Evolutionary conservation across 768 basidiomycete species (phyloP), one percentile per base, ranked within the genome.

Genomic region (Boletus coccyginus): DNA sequence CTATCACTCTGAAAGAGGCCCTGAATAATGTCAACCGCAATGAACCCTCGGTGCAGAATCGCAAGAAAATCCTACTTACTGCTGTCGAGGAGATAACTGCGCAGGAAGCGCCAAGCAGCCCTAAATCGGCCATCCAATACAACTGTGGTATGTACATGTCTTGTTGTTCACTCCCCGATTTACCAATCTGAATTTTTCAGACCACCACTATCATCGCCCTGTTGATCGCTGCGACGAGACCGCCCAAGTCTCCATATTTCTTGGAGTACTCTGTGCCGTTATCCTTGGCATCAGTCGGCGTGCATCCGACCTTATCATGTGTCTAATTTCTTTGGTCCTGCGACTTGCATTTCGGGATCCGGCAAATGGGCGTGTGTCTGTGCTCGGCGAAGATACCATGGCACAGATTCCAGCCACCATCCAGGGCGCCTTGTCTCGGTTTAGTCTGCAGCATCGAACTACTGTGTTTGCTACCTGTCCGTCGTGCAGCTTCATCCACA

Each of bases 161-260:
- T n/a, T 7, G 10, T 19, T 39, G n/a, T n/a, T 40, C 8, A n/a
- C 39, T 27, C 27, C 27, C 27, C 27, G 5, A 27, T 27, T 27
- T 40, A 9, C n/a, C 11, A 40, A 40, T 40, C 8, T 7, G 17
- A 8, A 19, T n/a, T 7, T 36, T 40, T 8, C n/a, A 40, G 39
- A 40, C n/a, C 39, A 40, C 39, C 17, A 40, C 9, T 40, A 40
- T 40, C n/a, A 0, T 74, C 74, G n/a, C 31, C 27, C 38, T 14
- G 16, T 50, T 29, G 36, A 50, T 39, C 1, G 17, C 7, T 50
- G 24, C 29, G 35, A 50, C 29, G 38, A 50, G 17, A 21, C 40
- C 3, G 32, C 27, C 3, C 48, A 50, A 21, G 27, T 50, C 5
- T 50, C 21, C 11, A 19, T 50, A 21, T 53, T 53, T 24, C 45